Conservation (phyloP, 2,329 filamentous ascomycete genomes). For the Colletotrichum horii region DNA sequence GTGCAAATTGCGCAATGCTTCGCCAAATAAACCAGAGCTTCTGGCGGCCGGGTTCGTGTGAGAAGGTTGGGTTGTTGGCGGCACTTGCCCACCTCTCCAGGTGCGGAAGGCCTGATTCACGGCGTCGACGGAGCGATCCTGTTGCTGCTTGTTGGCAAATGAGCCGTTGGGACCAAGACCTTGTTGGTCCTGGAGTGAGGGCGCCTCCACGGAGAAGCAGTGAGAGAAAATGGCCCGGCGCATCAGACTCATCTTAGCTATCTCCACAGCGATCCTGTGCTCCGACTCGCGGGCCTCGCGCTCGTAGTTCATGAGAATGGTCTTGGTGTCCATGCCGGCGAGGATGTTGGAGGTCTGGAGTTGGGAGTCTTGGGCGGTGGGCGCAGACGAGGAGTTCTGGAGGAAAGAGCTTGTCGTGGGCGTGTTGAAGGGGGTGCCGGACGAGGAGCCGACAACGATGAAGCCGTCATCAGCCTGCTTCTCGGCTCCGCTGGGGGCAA, state of each 20-base stretch:
- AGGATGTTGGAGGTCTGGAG: background rate
- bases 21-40: background rate
- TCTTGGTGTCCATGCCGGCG: background rate
- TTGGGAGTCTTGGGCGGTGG: background rate
- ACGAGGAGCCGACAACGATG: background rate
- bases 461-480: no score
- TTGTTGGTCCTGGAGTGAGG: background rate
- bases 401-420: background rate
- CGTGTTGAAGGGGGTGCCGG: background rate
- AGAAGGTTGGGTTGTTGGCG: background rate
- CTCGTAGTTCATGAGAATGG: conserved; percentile 4
- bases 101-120: background rate
- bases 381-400: no score
- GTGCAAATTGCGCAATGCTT: background rate
- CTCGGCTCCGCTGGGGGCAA: background rate
- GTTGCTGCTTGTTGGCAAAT: background rate
- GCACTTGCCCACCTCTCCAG: background rate
- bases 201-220: background rate
- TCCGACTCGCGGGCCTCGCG: conserved; percentile 7
- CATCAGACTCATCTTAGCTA: background rate
- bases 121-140: background rate
- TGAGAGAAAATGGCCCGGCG: background rate
- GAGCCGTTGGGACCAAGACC: background rate
- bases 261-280: background rate
- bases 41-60: background rate